Base-by-base conservation (phyloP, 2,329 filamentous ascomycete species). In the Phoma sp. region DNA sequence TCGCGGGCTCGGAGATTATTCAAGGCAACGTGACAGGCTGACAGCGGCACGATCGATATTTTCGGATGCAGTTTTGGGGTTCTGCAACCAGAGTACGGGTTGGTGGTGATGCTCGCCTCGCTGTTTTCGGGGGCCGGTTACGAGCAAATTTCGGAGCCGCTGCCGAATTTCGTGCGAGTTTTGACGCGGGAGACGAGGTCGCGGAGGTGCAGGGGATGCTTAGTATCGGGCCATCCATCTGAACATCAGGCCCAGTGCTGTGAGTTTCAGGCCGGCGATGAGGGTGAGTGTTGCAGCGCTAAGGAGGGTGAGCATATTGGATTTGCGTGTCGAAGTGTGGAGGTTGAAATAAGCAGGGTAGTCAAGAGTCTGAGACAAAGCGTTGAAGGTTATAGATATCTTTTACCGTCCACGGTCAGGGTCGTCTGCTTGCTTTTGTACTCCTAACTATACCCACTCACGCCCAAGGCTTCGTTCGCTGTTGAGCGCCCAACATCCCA, bases 241-340 rank as follows among this genome's bases (percentile, higher is more conserved):
- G 36, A 73, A 57, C 1, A 64, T 62, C 37, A 73, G 54, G 1
- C 59, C 67, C 4, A 72, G 39, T 7, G 71, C 69, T 12, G 69
- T 59, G 42, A 73, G 65, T 47, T 73, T 72, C 14, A 73, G 48
- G 17, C 63, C 61, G 7, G 65, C 59, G 47, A 73, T 57, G 42
- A 72, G 51, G 25, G 68, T 37, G 18, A 72, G 45, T 32, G 51
- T 45, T 39, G 45, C 51, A 9, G 39, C 51, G 51, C 51, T 39
- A 39, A 54, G 45, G 26, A 54, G 45, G 20, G 51, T 45, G 51
- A 48, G 34, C 51, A 54, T 54, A 15, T 20, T 30, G 17, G 17
- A 37, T 37, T 37, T 4, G 26, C 29, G 7, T 10, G 26, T 14
- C n/a, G 26, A 17, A 17, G 9, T n/a, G 34, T 1, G 3, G 20